Conservation (phyloP, 1,284 basidiomycete genomes). For the Butyriboletus appendiculatus region DNA sequence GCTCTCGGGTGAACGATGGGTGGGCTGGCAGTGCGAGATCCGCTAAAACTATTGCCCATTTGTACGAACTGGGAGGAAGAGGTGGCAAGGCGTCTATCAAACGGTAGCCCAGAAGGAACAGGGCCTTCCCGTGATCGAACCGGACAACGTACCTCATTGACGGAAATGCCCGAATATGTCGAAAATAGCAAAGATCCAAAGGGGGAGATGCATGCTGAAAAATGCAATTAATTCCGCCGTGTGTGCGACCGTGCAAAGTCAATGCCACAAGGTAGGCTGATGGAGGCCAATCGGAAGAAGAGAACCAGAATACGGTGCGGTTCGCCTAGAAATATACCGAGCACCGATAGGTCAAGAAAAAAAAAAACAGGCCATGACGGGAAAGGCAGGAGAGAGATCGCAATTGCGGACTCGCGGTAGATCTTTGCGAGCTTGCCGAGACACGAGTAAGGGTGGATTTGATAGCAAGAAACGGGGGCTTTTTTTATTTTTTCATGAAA, state of each 20-base stretch:
- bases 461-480: conserved; percentile 33
- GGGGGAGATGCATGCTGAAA: conserved; percentile 19
- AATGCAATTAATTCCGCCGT: conserved; percentile 32
- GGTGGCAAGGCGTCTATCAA: conserved; percentile 18
- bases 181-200: conserved; percentile 32
- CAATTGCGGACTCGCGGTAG: conserved; percentile 13
- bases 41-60: conserved; percentile 10
- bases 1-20: neutral
- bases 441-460: conserved; percentile 28
- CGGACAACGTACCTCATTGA: conserved; percentile 35
- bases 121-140: conserved; percentile 24
- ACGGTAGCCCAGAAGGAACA: conserved; percentile 19
- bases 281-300: conserved; percentile 30
- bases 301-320: conserved; percentile 38
- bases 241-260: conserved; percentile 28
- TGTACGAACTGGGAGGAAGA: conserved; percentile 4
- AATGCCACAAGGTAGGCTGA: conserved; percentile 33
- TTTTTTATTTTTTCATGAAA: conserved; percentile 31
- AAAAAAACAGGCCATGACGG: conserved; percentile 30
- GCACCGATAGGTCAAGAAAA: conserved; percentile 42
- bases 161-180: conserved; percentile 29
- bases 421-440: conserved; percentile 35
- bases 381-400: conserved; percentile 34
- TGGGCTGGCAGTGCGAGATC: conserved; percentile 4
- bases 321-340: conserved; percentile 35